Percentiles rank a stretch among this genome's conserved stretches.
These are phyloP conservation scores for Dothiorella sarmentorum DNA, from an alignment of 2,329 filamentous ascomycete genomes.

Conservation along the genomic window DNA sequence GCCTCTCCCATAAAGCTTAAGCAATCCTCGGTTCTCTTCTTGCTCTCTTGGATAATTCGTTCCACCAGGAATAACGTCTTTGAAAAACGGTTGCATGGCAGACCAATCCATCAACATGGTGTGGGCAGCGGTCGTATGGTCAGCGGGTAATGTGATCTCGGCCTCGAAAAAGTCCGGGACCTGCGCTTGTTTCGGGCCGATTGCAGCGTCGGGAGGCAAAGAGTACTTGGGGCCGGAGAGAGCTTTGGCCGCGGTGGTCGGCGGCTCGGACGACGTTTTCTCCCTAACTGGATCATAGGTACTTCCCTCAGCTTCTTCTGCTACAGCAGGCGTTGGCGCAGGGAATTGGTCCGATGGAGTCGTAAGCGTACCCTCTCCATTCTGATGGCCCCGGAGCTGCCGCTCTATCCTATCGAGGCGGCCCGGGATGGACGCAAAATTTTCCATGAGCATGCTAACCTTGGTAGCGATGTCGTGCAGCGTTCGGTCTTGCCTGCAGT, in stretches of 20 bases:
- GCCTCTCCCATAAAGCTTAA: slow-evolving; percentile 74
- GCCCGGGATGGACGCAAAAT: slow-evolving; percentile 11
- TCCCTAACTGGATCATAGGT: slow-evolving; percentile 18
- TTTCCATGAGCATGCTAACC: slow-evolving; percentile 25
- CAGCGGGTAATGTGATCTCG: slow-evolving; percentile 70
- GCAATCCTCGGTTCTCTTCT: slow-evolving; percentile 69
- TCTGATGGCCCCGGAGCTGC: slow-evolving; percentile 16
- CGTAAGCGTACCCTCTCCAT: slow-evolving; percentile 18
- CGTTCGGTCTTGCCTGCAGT: slow-evolving; percentile 45
- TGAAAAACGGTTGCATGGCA: slow-evolving; percentile 49
- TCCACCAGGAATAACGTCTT: slow-evolving; percentile 44
- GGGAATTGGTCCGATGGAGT: slow-evolving; percentile 19
- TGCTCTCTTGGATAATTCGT: slow-evolving; percentile 67
- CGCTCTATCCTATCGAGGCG: slow-evolving; percentile 17
- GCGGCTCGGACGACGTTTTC: slow-evolving; percentile 16
- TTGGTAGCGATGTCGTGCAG: slow-evolving; percentile 47
- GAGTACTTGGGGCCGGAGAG: slow-evolving; percentile 19
- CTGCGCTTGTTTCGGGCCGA: slow-evolving; percentile 7
- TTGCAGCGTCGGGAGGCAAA: slow-evolving; percentile 24
- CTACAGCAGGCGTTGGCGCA: slow-evolving; percentile 12
- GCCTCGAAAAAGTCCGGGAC: slow-evolving; percentile 44
- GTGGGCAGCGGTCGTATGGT: slow-evolving; percentile 88
- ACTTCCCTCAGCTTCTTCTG: slow-evolving; percentile 18
- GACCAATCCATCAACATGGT: slow-evolving; percentile 68
- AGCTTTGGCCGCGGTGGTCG: slow-evolving; percentile 5